Base-by-base conservation (phyloP, 305 asterid genomes). In the Galium porrigens region DNA sequence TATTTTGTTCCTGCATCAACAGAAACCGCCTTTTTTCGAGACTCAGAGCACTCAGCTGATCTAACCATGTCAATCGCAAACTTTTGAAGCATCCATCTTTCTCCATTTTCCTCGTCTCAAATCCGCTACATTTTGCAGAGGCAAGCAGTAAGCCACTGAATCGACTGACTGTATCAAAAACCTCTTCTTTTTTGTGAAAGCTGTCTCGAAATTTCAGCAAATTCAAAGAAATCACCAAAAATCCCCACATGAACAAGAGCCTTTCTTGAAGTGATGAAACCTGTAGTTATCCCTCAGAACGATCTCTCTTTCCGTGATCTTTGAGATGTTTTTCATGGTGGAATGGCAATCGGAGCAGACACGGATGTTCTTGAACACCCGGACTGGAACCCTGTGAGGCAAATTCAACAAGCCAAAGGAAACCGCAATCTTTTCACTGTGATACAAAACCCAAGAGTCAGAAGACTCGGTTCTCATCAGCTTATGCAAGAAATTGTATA, bases 211-310 rank as follows among this genome's bases (percentile, higher is more conserved):
- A 12, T 42, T 12, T 15, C 14, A 12, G 17, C 3, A 6, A 34
- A 17, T 29, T 34, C 3, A 22, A 22, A 32, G 2, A 51, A 33
- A 18, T 68, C 69, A 72, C 73, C 73, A 63, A 44, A 72, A 72
- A 63, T 72, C 69, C 66, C 69, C 63, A 67, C 73, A 72, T 46
- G 70, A 67, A 34, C 73, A 72, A 41, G 51, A 52, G 2, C 76
- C 76, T 52, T 67, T 64, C 62, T 67, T 67, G 71, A 72, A 72
- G 67, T 62, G 76, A 67, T 72, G 76, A 34, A 72, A 72, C 58
- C 77, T 72, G 57, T 72, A 72, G 12, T 46, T 72, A 68, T 72
- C 73, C 46, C 72, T 63, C 15, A 72, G 51, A 53, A 56, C 36
- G 36, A 72, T 48, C 11, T 68, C 77, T 18, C 58, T 59, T 37